Evolutionary conservation across 1,284 basidiomycete genomes (phyloP).

Genomic region (Irpex sp.): DNA sequence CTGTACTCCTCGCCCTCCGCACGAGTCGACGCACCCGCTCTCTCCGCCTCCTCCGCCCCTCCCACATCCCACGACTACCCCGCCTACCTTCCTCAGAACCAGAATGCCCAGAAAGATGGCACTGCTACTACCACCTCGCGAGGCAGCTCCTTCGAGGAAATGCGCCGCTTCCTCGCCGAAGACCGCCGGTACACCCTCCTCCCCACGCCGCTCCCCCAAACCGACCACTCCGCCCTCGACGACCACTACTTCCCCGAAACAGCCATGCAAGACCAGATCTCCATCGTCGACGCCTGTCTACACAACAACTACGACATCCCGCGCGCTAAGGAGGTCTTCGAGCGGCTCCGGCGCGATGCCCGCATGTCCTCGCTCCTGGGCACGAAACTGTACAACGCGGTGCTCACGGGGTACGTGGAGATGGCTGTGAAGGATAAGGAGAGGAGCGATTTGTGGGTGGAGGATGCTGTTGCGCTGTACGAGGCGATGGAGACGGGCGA

Average conservation of each 20-base stretch:
- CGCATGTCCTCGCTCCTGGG: conserved; percentile 34
- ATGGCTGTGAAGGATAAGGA: conserved; percentile 49
- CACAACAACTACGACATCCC: conserved; percentile 68
- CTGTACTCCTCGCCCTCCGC: conserved; percentile 61
- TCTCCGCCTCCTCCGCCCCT: conserved; percentile 39
- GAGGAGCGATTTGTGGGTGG: conserved; percentile 49
- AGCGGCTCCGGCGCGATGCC: conserved; percentile 43
- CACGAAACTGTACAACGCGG: conserved; percentile 44
- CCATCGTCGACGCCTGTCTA: conserved; percentile 78
- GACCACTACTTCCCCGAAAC: conserved; percentile 65
- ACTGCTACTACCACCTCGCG: not conserved
- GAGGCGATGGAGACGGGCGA: conserved; percentile 46
- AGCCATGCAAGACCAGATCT: conserved; percentile 60
- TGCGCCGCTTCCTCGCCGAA: conserved; percentile 48
- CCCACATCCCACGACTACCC: conserved; percentile 35
- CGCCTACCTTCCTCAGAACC: conserved; percentile 30
- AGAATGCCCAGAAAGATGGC: too few relatives aligned
- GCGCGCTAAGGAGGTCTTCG: conserved; percentile 67
- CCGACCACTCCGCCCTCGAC: conserved; percentile 35
- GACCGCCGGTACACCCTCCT: conserved; percentile 51
- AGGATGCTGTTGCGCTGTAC: conserved; percentile 57
- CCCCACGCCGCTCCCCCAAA: conserved; percentile 57
- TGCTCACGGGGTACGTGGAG: conserved; percentile 60
- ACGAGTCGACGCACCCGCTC: conserved; percentile 46
- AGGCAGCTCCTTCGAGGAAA: conserved; percentile 32